These are phyloP conservation scores for Delonix regia DNA, from an alignment of 306 rosid genomes.

Conservation along the genomic window DNA sequence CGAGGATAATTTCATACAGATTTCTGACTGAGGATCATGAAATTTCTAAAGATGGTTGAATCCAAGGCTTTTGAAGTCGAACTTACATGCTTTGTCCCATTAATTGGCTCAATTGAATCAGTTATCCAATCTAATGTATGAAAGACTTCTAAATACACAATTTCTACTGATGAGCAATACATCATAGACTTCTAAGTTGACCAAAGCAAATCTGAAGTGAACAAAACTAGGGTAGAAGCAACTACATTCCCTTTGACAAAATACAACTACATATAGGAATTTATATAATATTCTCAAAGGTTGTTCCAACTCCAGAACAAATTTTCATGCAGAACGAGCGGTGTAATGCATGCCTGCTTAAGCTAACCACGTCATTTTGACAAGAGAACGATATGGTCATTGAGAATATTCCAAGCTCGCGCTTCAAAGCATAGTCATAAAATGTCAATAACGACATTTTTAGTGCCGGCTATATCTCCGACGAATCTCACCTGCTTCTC, in stretches of 20 bases:
- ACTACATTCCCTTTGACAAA: slow-evolving; percentile 26
- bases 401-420: slow-evolving; percentile 82
- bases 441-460: slow-evolving; percentile 80
- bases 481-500: slow-evolving; percentile 88
- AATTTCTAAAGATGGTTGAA: neutral
- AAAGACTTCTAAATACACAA: neutral
- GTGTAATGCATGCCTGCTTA: slow-evolving; percentile 59
- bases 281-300: neutral
- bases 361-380: slow-evolving; percentile 98
- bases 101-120: neutral
- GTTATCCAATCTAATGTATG: neutral
- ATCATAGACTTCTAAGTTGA: slow-evolving; percentile 6
- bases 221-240: neutral
- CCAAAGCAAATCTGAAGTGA: neutral
- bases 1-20: neutral
- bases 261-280: neutral
- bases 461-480: slow-evolving; percentile 81
- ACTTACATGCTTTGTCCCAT: neutral
- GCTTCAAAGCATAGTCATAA: slow-evolving; percentile 84
- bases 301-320: neutral
- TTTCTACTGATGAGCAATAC: neutral
- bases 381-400: slow-evolving; percentile 84
- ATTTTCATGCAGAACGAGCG: neutral
- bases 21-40: neutral
- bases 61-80: neutral